Evolutionary conservation across 176 grass and related monocot species (phyloP).

Genomic region (Lolium multiflorum): DNA sequence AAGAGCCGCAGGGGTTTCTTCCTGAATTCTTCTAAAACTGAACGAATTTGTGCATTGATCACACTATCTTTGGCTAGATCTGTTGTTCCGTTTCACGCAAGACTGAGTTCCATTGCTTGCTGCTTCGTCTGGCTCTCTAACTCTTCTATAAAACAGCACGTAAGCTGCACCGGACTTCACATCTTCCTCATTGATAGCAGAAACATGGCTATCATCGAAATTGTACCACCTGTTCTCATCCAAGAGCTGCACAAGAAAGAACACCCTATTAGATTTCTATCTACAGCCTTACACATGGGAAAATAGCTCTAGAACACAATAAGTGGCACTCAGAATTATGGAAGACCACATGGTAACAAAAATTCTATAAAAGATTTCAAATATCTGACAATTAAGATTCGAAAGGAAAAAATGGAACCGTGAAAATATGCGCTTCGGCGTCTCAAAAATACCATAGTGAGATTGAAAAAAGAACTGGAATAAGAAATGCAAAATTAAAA

Average conservation of each 20-base stretch:
- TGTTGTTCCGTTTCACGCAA: conserved; percentile 53
- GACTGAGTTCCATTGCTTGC: conserved; percentile 60
- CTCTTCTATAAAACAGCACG: conserved; percentile 95
- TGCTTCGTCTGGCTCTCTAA: conserved; percentile 59
- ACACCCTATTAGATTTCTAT: conserved; percentile 33
- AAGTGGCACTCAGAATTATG: conserved; percentile 20
- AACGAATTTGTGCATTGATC: conserved; percentile 20
- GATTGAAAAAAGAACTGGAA: background rate
- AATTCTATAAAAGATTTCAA: background rate
- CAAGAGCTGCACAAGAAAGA: conserved; percentile 71
- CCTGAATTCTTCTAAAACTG: conserved; percentile 22
- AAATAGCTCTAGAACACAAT: background rate
- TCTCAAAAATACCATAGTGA: background rate
- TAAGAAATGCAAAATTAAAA: background rate
- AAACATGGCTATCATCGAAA: conserved; percentile 98
- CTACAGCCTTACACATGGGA: background rate
- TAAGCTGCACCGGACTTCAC: conserved; percentile 96
- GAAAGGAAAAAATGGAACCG: conserved; percentile 1
- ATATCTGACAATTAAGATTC: conserved; percentile 27
- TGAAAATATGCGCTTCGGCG: background rate
- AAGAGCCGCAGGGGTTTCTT: background rate
- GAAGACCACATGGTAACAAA: conserved; percentile 6
- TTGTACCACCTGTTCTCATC: conserved; percentile 94
- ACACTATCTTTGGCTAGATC: conserved; percentile 62
- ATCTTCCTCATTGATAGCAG: conserved; percentile 82